A percentile compares a stretch with the other conserved stretches of the same genome.
Evolutionary conservation across 805 yeast genomes (phyloP).

Genomic region (Candida alai): DNA sequence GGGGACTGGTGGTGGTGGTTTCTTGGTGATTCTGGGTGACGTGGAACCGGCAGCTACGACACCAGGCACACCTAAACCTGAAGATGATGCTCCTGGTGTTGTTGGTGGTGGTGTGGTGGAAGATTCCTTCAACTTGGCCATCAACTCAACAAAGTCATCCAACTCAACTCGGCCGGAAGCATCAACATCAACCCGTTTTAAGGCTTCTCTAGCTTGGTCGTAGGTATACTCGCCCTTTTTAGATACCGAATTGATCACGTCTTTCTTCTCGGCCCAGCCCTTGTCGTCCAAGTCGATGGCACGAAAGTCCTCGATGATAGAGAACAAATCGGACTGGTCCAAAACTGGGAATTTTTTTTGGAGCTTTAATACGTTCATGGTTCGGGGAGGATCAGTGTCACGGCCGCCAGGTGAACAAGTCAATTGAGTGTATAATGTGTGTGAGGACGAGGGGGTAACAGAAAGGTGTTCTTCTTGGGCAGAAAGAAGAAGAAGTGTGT

Average conservation of each 20-base stretch:
- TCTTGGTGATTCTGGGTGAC: slow-evolving; percentile 18
- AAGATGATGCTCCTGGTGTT: slow-evolving; percentile 14
- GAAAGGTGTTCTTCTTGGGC: no score
- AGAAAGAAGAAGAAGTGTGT: no score
- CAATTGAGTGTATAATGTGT: no score
- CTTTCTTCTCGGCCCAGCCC: slow-evolving; percentile 92
- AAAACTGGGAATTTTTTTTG: slow-evolving; percentile 81
- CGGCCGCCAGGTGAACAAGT: no score
- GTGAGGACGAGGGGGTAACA: no score
- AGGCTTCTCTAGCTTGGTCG: slow-evolving; percentile 90
- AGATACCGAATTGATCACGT: slow-evolving; percentile 79
- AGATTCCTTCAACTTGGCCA: slow-evolving; percentile 70
- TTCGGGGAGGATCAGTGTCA: no score
- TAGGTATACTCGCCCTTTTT: slow-evolving; percentile 77
- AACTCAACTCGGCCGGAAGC: slow-evolving; percentile 96
- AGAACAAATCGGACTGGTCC: slow-evolving; percentile 82
- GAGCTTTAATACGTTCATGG: slow-evolving; percentile 41
- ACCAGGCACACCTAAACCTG: slow-evolving; percentile 23
- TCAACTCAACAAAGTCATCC: slow-evolving; percentile 85
- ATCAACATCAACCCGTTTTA: slow-evolving; percentile 87
- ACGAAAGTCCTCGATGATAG: slow-evolving; percentile 81
- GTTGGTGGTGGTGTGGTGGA: slow-evolving; percentile 13
- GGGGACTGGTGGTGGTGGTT: slow-evolving; percentile 34
- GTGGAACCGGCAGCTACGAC: slow-evolving; percentile 16
- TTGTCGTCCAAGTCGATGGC: slow-evolving; percentile 83